Conservation (phyloP, 495 filamentous ascomycete genomes). For the Penicillium egyptiacum region DNA sequence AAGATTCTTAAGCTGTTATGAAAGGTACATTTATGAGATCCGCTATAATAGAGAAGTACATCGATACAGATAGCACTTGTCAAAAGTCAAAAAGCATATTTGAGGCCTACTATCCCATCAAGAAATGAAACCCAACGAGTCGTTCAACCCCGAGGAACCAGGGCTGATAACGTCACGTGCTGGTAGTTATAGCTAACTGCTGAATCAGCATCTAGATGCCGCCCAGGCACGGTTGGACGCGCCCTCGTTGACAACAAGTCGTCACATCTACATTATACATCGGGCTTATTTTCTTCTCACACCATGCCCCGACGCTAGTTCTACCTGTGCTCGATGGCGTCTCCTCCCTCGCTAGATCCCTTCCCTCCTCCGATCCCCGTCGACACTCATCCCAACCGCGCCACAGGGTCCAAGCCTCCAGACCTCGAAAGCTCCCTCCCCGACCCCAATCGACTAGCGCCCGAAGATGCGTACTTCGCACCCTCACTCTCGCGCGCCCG, state of each 20-base stretch:
- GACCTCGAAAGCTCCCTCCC: conserved; percentile 51
- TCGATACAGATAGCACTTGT: too few relatives aligned
- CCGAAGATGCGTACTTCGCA: conserved; percentile 78
- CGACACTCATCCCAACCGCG: conserved; percentile 47
- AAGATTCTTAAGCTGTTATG: too few relatives aligned
- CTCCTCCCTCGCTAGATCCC: conserved; percentile 36
- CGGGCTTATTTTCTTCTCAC: conserved; percentile 10
- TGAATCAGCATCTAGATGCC: conserved; percentile 6
- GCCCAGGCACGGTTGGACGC: conserved; percentile 27
- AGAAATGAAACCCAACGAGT: neutral
- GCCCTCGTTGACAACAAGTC: conserved; percentile 11
- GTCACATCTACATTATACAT: conserved; percentile 4
- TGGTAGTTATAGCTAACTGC: conserved; percentile 1
- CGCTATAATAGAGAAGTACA: too few relatives aligned
- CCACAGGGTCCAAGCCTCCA: conserved; percentile 37
- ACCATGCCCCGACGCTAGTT: conserved; percentile 36
- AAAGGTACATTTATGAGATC: too few relatives aligned
- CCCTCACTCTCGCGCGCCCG: conserved; percentile 57
- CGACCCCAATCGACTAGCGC: conserved; percentile 64
- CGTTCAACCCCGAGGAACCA: neutral
- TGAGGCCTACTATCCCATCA: neutral
- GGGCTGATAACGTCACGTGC: conserved; percentile 3
- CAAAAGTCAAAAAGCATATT: too few relatives aligned
- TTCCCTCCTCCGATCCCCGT: conserved; percentile 45
- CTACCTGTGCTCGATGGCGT: conserved; percentile 41